These are phyloP conservation scores for Floccularia luteovirens DNA, from an alignment of 768 basidiomycete species.

Conservation along the genomic window DNA sequence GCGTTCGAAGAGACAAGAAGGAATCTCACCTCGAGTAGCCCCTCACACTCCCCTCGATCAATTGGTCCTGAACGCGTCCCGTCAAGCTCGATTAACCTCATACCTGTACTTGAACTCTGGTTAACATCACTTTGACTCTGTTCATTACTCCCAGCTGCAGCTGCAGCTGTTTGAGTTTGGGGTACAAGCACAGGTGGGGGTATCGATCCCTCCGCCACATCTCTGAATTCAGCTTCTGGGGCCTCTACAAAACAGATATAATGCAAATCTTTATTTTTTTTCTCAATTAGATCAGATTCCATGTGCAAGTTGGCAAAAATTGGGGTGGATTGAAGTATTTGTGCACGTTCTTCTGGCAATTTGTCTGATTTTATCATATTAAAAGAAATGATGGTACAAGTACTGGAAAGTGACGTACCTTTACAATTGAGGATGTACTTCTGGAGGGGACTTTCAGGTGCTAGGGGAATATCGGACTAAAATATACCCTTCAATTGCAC, in stretches of 20 bases:
- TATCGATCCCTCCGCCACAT: slow-evolving; percentile 14
- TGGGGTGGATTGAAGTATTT: slow-evolving; percentile 65
- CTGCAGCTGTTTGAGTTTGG: neutral
- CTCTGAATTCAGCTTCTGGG: slow-evolving; percentile 32
- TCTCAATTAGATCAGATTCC: slow-evolving; percentile 60
- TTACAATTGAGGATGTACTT: slow-evolving; percentile 60
- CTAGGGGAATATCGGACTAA: slow-evolving; percentile 51
- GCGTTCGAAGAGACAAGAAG: too few relatives aligned
- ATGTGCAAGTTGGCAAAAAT: slow-evolving; percentile 77
- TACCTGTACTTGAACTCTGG: too few relatives aligned
- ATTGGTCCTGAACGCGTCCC: slow-evolving; percentile 73
- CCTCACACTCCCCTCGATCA: slow-evolving; percentile 59
- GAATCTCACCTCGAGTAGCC: slow-evolving; percentile 46
- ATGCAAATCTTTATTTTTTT: slow-evolving; percentile 68
- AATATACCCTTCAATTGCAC: neutral
- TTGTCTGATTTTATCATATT: slow-evolving; percentile 34
- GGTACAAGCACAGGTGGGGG: slow-evolving; percentile 1
- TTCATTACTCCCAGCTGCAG: neutral
- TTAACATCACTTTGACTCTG: slow-evolving; percentile 9
- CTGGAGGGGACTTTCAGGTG: slow-evolving; percentile 51
- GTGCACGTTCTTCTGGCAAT: slow-evolving; percentile 66
- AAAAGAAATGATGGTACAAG: neutral
- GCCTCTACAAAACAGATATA: slow-evolving; percentile 85
- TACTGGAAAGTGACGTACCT: slow-evolving; percentile 25
- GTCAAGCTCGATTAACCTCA: slow-evolving; percentile 78